Conservation (phyloP, 2,329 filamentous ascomycete species). For the Ophiostoma sp. region DNA sequence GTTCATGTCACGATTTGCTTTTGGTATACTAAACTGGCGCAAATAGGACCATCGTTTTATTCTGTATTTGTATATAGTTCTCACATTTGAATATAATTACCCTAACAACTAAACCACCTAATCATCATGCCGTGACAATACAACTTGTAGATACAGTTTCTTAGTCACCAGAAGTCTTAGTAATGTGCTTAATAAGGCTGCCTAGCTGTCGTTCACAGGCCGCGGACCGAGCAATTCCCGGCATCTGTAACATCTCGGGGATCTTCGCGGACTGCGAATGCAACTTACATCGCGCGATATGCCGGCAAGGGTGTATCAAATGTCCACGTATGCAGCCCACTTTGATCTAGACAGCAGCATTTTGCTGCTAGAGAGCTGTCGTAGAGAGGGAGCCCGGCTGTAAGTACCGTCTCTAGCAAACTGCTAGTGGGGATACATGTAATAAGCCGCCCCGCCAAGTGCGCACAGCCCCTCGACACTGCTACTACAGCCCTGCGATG, state of each 20-base stretch:
- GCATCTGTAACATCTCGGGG: background rate
- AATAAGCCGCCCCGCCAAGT: background rate
- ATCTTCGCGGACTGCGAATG: too few species aligned
- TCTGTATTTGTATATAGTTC: background rate
- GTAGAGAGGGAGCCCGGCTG: background rate
- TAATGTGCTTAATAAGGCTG: background rate
- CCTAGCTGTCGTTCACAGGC: background rate
- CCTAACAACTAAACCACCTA: too few species aligned
- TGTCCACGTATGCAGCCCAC: background rate
- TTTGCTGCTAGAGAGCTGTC: background rate
- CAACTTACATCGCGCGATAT: too few species aligned
- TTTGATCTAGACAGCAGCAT: background rate
- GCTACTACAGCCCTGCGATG: background rate
- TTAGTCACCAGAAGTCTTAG: background rate
- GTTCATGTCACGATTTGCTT: background rate
- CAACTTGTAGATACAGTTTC: background rate
- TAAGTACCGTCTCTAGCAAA: background rate
- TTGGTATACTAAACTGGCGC: background rate
- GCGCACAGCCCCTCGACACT: constrained; percentile 2
- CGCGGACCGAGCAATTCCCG: background rate
- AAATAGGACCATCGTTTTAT: background rate
- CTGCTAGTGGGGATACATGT: background rate
- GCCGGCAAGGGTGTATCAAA: too few species aligned
- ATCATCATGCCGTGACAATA: too few species aligned
- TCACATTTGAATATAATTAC: background rate